These are phyloP conservation scores for Kockovaella imperatae DNA, from an alignment of 768 basidiomycete genomes.

Conservation along the genomic window DNA sequence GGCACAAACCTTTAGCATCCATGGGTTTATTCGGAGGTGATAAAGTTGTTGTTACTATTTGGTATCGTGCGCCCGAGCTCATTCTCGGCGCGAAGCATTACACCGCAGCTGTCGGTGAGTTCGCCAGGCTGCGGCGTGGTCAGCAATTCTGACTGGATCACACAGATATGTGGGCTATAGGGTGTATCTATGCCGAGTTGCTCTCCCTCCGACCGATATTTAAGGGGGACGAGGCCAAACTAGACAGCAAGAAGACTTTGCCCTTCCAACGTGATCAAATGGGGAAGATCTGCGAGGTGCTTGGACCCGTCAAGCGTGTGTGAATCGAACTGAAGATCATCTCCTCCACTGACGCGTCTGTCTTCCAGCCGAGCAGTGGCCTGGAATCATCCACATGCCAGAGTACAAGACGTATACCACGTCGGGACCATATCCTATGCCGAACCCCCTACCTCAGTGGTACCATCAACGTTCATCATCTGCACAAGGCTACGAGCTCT, in stretches of 20 bases:
- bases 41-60: conserved; percentile 98
- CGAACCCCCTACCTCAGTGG: conserved; percentile 59
- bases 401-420: conserved; percentile 55
- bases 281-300: conserved; percentile 87
- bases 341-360: neutral
- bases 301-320: conserved; percentile 79
- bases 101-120: conserved; percentile 69
- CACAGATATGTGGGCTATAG: conserved; percentile 87
- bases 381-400: conserved; percentile 71
- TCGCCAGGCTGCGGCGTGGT: neutral
- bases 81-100: conserved; percentile 96
- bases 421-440: conserved; percentile 49
- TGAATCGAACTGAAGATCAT: conserved; percentile 2
- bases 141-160: neutral
- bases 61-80: conserved; percentile 97
- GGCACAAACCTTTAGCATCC: conserved; percentile 82
- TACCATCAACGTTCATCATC: conserved; percentile 46
- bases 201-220: conserved; percentile 91
- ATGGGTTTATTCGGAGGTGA: conserved; percentile 71
- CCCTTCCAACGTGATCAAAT: conserved; percentile 96
- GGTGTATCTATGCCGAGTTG: conserved; percentile 93
- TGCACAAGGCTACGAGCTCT: conserved; percentile 64
- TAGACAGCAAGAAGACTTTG: conserved; percentile 83
- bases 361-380: conserved; percentile 74
- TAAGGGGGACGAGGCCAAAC: conserved; percentile 97